These are phyloP conservation scores for Zymoseptoria ardabiliae DNA, from an alignment of 2,329 filamentous ascomycete species.

Conservation along the genomic window DNA sequence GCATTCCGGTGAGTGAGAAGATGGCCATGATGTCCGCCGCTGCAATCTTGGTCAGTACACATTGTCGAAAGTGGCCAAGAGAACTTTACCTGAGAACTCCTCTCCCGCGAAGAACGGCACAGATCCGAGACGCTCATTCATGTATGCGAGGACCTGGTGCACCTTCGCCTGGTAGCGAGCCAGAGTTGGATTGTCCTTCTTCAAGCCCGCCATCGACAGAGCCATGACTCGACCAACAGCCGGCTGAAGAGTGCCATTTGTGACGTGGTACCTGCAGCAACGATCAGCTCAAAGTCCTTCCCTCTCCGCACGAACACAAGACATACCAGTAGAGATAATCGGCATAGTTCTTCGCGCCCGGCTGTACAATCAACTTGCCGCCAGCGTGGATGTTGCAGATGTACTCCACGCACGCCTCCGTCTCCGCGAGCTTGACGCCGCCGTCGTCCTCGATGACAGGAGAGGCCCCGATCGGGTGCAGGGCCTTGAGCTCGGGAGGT, in stretches of 20 bases:
- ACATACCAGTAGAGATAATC: slow-evolving; percentile 55
- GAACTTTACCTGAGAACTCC: slow-evolving; percentile 43
- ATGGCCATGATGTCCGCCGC: slow-evolving; percentile 60
- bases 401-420: slow-evolving; percentile 55
- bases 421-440: slow-evolving; percentile 50
- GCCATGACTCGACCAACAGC: slow-evolving; percentile 28
- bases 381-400: slow-evolving; percentile 48
- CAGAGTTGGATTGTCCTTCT: slow-evolving; percentile 25
- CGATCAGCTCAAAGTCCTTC: not conserved
- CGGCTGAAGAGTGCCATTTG: slow-evolving; percentile 35
- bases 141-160: slow-evolving; percentile 33
- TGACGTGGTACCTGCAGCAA: slow-evolving; percentile 29
- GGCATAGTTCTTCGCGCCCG: slow-evolving; percentile 45
- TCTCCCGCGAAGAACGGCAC: slow-evolving; percentile 53
- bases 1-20: slow-evolving; percentile 54
- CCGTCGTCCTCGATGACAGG: slow-evolving; percentile 52
- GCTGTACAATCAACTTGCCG: slow-evolving; percentile 43
- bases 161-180: slow-evolving; percentile 31
- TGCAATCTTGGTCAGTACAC: not conserved
- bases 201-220: slow-evolving; percentile 20
- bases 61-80: not conserved
- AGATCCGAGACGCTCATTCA: slow-evolving; percentile 44
- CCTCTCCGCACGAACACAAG: not conserved
- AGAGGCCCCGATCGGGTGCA: slow-evolving; percentile 45
- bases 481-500: slow-evolving; percentile 23